These are phyloP conservation scores for Candida gorgasii DNA, from an alignment of 805 yeast genomes.

Conservation along the genomic window DNA sequence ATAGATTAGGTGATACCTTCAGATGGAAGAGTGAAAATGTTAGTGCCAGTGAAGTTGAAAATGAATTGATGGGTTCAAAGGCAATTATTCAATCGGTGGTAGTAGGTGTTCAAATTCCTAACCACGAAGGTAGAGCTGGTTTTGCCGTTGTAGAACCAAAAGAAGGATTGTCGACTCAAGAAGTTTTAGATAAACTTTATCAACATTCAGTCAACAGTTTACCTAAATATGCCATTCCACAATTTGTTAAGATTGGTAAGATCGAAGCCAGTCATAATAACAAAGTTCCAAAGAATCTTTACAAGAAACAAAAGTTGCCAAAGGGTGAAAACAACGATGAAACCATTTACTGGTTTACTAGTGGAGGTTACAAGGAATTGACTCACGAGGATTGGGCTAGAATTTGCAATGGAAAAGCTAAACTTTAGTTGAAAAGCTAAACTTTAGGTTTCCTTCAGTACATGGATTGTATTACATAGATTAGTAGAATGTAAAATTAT, in stretches of 20 bases:
- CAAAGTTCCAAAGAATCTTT: constrained; percentile 71
- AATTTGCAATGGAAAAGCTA: constrained; percentile 39
- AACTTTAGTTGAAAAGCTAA: constrained; percentile 29
- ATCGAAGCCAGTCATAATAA: constrained; percentile 77
- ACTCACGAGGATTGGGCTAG: constrained; percentile 57
- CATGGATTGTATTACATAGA: background rate
- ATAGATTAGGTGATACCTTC: constrained; percentile 91
- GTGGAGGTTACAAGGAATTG: constrained; percentile 55
- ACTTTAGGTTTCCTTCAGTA: background rate
- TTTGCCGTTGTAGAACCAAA: constrained; percentile 71
- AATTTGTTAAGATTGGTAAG: constrained; percentile 64
- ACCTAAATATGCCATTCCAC: constrained; percentile 86
- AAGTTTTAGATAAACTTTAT: constrained; percentile 29
- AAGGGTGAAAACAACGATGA: constrained; percentile 63
- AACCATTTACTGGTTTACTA: constrained; percentile 68
- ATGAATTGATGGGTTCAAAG: constrained; percentile 54
- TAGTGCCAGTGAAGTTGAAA: constrained; percentile 90
- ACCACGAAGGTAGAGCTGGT: constrained; percentile 94
- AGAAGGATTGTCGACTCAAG: constrained; percentile 31
- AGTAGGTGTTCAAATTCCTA: constrained; percentile 81
- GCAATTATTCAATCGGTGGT: constrained; percentile 70
- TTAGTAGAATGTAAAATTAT: too few relatives aligned
- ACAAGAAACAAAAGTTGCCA: constrained; percentile 69
- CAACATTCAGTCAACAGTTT: constrained; percentile 41
- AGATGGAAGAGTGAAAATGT: constrained; percentile 97